Base-by-base conservation (phyloP, 2,329 filamentous ascomycete species). In the Neonectria hederae region DNA sequence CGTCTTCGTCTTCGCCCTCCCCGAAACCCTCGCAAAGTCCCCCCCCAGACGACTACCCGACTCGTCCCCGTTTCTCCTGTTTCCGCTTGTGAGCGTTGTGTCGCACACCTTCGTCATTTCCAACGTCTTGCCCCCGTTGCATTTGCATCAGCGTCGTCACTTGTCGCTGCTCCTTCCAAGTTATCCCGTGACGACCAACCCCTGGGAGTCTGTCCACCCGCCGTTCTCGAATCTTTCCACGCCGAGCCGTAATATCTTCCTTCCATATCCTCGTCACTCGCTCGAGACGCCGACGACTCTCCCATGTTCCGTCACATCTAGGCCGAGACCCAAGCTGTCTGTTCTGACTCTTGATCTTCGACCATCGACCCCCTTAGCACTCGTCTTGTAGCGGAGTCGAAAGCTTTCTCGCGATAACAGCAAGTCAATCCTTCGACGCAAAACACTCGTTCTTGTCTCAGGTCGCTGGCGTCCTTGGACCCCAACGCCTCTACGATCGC, bases 401-500 rank as follows among this genome's bases (percentile, higher is more conserved):
- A 68, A 67, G 58, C 59, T 68, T 72, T 75, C 76, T 80, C 80
- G 78, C 79, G 82, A 83, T 84, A 79, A 82, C 69, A 83, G 82
- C 81, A 81, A 82, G 76, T 77, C 76, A 74, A 75, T 73, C 75
- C 72, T 67, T 73, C 68, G 73, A 77, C 76, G 76, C 77, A 73
- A 77, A 77, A 74, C 77, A 78, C 74, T 81, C 78, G 75, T 80
- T 77, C 73, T 75, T 76, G 73, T 73, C 74, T 73, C 72, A 76
- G 85, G 86, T 81, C 85, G 85, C 86, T 83, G 85, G 86, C 86
- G 84, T 85, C 85, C 85, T 83, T 80, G 73, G 72, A 74, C 83
- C 79, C 76, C 74, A 74, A 72, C 70, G 63, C 65, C 69, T 69
- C 58, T 55, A 79, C 77, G 76, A 76, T 76, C 75, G 75, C 77